Evolutionary conservation across 441 rosid species (phyloP).

Genomic region (Dalechampia spathulata): DNA sequence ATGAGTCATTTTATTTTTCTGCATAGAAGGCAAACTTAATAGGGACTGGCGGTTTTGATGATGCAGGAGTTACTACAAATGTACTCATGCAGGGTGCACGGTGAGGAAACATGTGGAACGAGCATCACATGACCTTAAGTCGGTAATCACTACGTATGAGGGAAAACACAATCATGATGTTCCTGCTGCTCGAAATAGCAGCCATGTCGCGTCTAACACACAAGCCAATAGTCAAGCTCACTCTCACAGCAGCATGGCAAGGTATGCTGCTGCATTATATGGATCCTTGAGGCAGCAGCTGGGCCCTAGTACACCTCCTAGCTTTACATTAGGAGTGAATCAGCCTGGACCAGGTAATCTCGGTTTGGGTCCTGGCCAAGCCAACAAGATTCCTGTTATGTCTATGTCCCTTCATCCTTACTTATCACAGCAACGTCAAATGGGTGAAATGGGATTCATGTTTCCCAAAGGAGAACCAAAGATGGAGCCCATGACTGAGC

Average conservation of each 20-base stretch:
- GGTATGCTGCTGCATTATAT: slow-evolving; percentile 36
- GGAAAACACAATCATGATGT: slow-evolving; percentile 97
- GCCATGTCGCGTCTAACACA: slow-evolving; percentile 43
- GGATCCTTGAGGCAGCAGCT: slow-evolving; percentile 47
- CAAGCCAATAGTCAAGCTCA: slow-evolving; percentile 44
- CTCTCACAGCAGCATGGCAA: slow-evolving; percentile 42
- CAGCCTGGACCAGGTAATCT: slow-evolving; percentile 51
- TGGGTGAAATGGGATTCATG: slow-evolving; percentile 42
- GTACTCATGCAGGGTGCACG: slow-evolving; percentile 82
- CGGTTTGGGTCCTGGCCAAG: slow-evolving; percentile 51
- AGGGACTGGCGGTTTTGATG: no score
- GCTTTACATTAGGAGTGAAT: slow-evolving; percentile 53
- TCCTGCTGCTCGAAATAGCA: slow-evolving; percentile 84
- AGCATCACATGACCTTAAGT: slow-evolving; percentile 92
- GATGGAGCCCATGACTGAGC: slow-evolving; percentile 67
- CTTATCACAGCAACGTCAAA: slow-evolving; percentile 46
- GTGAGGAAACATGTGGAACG: slow-evolving; percentile 98
- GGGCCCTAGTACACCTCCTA: slow-evolving; percentile 36
- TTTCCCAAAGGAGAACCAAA: slow-evolving; percentile 68
- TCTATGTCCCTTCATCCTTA: slow-evolving; percentile 58
- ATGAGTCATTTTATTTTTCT: no score
- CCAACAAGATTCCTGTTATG: slow-evolving; percentile 49
- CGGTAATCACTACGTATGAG: slow-evolving; percentile 89
- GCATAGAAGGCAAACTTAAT: no score
- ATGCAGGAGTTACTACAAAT: slow-evolving; percentile 94